Conservation (phyloP, 2,329 filamentous ascomycete genomes). For the Akanthomyces dipterigenus region DNA sequence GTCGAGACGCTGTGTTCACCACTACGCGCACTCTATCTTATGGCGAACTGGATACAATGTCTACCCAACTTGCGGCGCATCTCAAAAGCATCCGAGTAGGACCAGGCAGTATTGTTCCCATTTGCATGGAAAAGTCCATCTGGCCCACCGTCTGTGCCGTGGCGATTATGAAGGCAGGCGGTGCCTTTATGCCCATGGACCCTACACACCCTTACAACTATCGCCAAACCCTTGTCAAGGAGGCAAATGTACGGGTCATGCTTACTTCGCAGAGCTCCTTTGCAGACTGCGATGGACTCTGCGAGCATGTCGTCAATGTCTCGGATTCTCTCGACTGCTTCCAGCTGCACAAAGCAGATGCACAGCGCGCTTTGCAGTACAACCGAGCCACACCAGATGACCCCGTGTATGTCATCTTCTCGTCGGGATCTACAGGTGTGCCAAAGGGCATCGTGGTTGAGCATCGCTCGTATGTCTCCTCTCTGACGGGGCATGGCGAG, state of each 20-base stretch:
- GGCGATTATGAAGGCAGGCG: constrained; percentile 17
- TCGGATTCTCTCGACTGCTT: neutral
- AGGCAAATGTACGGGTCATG: neutral
- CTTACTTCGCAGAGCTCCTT: neutral
- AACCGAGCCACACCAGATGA: neutral
- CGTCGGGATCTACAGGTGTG: constrained; percentile 14
- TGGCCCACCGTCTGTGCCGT: constrained; percentile 18
- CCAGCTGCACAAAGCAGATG: neutral
- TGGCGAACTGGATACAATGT: constrained; percentile 5
- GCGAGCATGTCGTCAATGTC: neutral
- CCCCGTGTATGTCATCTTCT: constrained; percentile 11
- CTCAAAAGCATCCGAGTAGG: constrained; percentile 16
- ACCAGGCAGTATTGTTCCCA: constrained; percentile 19
- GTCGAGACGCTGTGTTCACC: neutral
- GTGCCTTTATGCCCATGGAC: constrained; percentile 16
- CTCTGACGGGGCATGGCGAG: neutral
- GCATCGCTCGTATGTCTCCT: neutral
- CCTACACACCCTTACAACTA: constrained; percentile 5
- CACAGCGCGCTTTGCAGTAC: neutral
- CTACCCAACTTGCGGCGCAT: neutral
- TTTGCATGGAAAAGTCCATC: constrained; percentile 28
- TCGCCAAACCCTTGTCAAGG: neutral
- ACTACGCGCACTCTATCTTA: neutral
- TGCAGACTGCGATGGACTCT: neutral
- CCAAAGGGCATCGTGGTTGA: constrained; percentile 15